phyloP scores from a whole-genome alignment of 352 stramenopile species.

The Phytopythium helicoides region DNA sequence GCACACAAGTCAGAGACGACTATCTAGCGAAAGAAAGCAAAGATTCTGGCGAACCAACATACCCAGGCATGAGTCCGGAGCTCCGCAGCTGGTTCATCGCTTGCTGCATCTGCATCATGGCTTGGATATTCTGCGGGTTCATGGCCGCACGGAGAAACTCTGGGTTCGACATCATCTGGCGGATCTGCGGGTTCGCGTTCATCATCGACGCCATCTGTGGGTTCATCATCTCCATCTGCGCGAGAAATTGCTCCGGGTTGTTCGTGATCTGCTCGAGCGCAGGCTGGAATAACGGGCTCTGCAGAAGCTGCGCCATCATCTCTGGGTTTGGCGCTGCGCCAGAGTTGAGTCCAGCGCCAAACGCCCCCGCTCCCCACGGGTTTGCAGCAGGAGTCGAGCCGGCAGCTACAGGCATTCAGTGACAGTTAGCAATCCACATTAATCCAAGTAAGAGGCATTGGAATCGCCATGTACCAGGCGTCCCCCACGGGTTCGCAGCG shows the following conservation, averaged over 20 bases:
- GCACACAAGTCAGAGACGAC: not conserved
- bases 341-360: slow-evolving; percentile 23
- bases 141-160: slow-evolving; percentile 83
- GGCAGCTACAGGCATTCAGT: slow-evolving; percentile 12
- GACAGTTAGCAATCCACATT: not conserved
- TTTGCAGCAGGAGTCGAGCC: slow-evolving; percentile 43
- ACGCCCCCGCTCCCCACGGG: slow-evolving; percentile 46
- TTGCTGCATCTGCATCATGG: slow-evolving; percentile 90
- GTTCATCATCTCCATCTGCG: slow-evolving; percentile 88
- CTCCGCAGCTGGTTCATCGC: slow-evolving; percentile 83
- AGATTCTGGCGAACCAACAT: not conserved
- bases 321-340: slow-evolving; percentile 49
- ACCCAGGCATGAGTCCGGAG: slow-evolving; percentile 69
- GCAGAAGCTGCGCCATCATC: slow-evolving; percentile 82
- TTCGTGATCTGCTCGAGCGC: slow-evolving; percentile 80
- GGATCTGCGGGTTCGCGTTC: slow-evolving; percentile 86
- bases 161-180: slow-evolving; percentile 89
- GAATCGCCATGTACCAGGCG: slow-evolving; percentile 5
- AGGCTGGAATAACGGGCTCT: slow-evolving; percentile 85
- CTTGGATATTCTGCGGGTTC: slow-evolving; percentile 90
- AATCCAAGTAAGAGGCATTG: not conserved
- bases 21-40: not conserved
- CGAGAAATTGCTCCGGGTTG: slow-evolving; percentile 78
- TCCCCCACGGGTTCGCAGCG: slow-evolving; percentile 62
- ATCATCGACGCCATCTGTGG: slow-evolving; percentile 86